Evolutionary conservation across 108 stramenopile genomes (phyloP), one percentile per base, ranked within the genome.

Genomic region (Cyclotella sp.): DNA sequence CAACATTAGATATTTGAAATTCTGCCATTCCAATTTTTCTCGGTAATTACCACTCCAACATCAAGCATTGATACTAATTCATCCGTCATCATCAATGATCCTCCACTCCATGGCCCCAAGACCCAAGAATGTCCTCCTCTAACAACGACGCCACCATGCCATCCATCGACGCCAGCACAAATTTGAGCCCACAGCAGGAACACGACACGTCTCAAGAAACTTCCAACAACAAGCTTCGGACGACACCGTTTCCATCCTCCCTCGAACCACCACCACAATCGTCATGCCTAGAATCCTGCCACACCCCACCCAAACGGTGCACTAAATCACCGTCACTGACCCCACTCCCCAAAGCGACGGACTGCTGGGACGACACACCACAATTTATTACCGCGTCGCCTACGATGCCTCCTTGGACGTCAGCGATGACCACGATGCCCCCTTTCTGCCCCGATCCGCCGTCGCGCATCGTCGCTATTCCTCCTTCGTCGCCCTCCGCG

Each of bases 401-500:
- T 82, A 75, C 64, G 69, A 75, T 45, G 62, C 69, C 14, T 45
- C 62, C 15, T 5, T 68, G 22, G 53, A 34, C 34, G 34, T 34
- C 34, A 66, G 12, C 65, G 45, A 24, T 14, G 42, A 27, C 59
- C 27, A 11, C 14, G 14, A 30, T 40, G 45, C 40, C 15, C 34
- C 75, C 16, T 68, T 75, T 26, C 40, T 75, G 11, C 55, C 69
- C 22, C 69, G 75, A 1, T 57, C 81, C 22, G 90, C 88, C 26
- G 58, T 77, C 16, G 78, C 86, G 12, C 82, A 88, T 40, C 88
- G 93, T n/a, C 93, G 97, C 0, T 97, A 96, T 81, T 85, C 83
- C 57, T 95, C 97, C 79, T 98, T 98, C 75, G 80, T 82, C 30
- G 97, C 97, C 96, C 83, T 98, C 27, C 85, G 81, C 55, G 70